phyloP scores from a whole-genome alignment of 148 eudicot species.

The Fagopyrum esculentum region DNA sequence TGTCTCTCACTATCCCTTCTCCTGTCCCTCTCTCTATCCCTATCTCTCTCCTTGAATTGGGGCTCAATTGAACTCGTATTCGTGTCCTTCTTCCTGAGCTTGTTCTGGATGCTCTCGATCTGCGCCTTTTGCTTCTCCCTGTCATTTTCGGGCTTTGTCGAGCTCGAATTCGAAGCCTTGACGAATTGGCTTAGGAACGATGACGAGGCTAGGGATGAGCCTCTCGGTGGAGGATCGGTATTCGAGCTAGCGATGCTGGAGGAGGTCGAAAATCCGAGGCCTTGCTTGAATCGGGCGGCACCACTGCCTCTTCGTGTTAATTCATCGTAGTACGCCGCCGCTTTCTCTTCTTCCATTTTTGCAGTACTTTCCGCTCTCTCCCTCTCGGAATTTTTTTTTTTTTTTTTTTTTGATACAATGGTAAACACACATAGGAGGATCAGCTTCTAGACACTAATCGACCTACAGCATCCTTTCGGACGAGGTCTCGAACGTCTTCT shows the following conservation, averaged over 20 bases:
- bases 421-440: no score
- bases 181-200: conserved; percentile 63
- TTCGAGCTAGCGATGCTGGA: background rate
- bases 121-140: conserved; percentile 40
- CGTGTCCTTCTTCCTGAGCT: conserved; percentile 47
- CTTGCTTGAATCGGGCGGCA: conserved; percentile 93
- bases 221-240: conserved; percentile 39
- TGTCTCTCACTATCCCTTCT: conserved; percentile 18
- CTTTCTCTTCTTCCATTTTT: conserved; percentile 85
- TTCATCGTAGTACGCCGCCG: conserved; percentile 90
- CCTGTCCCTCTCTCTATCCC: conserved; percentile 19
- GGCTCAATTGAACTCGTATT: conserved; percentile 16
- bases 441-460: no score
- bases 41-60: conserved; percentile 14
- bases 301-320: conserved; percentile 66
- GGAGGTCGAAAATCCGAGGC: conserved; percentile 67
- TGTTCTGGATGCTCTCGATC: conserved; percentile 51
- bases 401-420: no score
- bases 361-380: background rate
- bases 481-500: no score
- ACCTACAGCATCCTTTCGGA: no score
- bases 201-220: conserved; percentile 50
- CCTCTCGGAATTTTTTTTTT: no score
- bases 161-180: conserved; percentile 42
- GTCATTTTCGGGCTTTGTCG: conserved; percentile 22